Conservation (phyloP, 768 basidiomycete genomes). For the Trametes cubensis region DNA sequence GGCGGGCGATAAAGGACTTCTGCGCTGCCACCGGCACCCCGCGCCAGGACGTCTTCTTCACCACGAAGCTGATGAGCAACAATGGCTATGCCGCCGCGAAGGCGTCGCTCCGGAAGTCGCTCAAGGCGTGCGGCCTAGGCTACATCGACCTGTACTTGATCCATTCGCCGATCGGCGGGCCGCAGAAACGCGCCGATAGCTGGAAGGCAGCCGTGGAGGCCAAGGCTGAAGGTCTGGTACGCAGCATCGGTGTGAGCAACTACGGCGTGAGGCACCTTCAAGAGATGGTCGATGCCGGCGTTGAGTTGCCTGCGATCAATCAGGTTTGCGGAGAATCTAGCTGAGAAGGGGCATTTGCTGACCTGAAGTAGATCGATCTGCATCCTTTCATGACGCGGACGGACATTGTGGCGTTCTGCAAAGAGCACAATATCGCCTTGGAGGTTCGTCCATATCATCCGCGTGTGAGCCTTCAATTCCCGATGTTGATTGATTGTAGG, state of each 20-base stretch:
- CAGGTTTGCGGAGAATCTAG: slow-evolving; percentile 45
- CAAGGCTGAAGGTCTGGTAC: slow-evolving; percentile 59
- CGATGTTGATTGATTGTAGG: slow-evolving; percentile 39
- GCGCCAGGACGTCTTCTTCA: slow-evolving; percentile 66
- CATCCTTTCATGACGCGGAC: slow-evolving; percentile 73
- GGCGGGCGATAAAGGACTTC: slow-evolving; percentile 61
- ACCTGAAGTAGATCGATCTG: slow-evolving; percentile 46
- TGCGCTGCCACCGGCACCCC: slow-evolving; percentile 49
- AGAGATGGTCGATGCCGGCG: slow-evolving; percentile 49
- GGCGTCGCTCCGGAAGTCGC: slow-evolving; percentile 53
- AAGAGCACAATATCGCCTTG: slow-evolving; percentile 57
- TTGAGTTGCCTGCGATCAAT: slow-evolving; percentile 59
- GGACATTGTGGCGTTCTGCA: slow-evolving; percentile 63
- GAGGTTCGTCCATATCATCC: slow-evolving; percentile 44
- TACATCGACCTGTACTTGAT: slow-evolving; percentile 75
- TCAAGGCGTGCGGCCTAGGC: slow-evolving; percentile 56
- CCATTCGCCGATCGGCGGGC: slow-evolving; percentile 68
- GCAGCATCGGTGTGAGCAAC: slow-evolving; percentile 66
- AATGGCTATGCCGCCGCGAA: slow-evolving; percentile 50
- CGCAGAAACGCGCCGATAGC: slow-evolving; percentile 55
- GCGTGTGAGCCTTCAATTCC: neutral
- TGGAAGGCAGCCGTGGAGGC: slow-evolving; percentile 71
- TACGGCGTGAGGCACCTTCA: slow-evolving; percentile 63
- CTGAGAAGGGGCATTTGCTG: neutral
- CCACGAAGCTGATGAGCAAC: slow-evolving; percentile 69